Conservation (phyloP, 495 filamentous ascomycete genomes). For the Monascus purpureus region DNA sequence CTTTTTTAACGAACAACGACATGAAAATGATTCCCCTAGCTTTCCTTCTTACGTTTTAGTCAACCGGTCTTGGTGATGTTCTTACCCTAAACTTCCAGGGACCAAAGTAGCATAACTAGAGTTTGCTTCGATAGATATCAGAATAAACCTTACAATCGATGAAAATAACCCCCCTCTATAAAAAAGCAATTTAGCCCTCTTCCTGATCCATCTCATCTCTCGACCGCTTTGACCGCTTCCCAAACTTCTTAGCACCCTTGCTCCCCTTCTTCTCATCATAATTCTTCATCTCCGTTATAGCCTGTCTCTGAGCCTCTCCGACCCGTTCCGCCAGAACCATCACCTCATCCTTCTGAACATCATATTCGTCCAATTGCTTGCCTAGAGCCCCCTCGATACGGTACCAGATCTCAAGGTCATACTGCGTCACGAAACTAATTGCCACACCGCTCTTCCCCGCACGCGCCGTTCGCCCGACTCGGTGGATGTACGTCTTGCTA, state of each 20-base stretch:
- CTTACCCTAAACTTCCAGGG: neutral
- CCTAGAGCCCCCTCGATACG: constrained; percentile 74
- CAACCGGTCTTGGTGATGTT: neutral
- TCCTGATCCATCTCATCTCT: constrained; percentile 78
- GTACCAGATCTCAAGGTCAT: constrained; percentile 77
- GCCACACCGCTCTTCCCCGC: constrained; percentile 80
- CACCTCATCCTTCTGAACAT: constrained; percentile 64
- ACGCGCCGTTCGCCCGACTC: constrained; percentile 85
- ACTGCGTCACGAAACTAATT: constrained; percentile 73
- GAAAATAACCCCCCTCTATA: too few relatives aligned
- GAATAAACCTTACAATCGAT: too few relatives aligned
- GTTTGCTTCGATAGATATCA: too few relatives aligned
- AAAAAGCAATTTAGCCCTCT: constrained; percentile 39
- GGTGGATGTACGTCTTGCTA: constrained; percentile 88
- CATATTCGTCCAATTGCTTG: constrained; percentile 56
- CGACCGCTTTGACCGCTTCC: constrained; percentile 39
- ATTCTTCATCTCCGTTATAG: constrained; percentile 70
- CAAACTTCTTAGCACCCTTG: constrained; percentile 44
- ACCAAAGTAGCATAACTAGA: neutral
- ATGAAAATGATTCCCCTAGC: neutral
- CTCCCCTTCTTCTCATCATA: constrained; percentile 63
- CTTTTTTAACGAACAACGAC: neutral
- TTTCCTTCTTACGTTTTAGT: too few relatives aligned
- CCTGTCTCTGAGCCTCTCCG: constrained; percentile 70
- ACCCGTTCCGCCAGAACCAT: constrained; percentile 72